Evolutionary conservation across 2,329 filamentous ascomycete species (phyloP).

Genomic region (Aspergillus sp.): DNA sequence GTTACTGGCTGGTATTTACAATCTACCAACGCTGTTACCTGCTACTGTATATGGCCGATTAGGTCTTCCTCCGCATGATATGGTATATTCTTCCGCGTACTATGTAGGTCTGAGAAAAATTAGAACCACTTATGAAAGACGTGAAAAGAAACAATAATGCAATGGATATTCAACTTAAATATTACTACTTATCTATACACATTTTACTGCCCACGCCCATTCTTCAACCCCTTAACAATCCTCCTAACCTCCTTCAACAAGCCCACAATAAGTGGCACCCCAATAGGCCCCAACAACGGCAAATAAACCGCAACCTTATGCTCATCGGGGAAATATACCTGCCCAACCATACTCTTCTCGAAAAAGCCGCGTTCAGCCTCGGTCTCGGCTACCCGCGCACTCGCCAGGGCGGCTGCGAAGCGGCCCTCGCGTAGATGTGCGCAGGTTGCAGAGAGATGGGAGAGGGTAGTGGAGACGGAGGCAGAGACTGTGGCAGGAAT

Average conservation of each 20-base stretch:
- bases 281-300: slow-evolving; percentile 80
- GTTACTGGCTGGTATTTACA: too few species aligned
- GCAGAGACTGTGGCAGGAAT: slow-evolving; percentile 82
- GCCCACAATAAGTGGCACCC: slow-evolving; percentile 79
- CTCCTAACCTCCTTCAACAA: slow-evolving; percentile 71
- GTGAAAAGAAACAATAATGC: too few species aligned
- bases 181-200: neutral
- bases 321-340: slow-evolving; percentile 97
- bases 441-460: slow-evolving; percentile 70
- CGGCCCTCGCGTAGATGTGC: slow-evolving; percentile 54
- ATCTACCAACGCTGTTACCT: too few species aligned
- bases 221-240: slow-evolving; percentile 25
- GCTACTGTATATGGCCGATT: too few species aligned
- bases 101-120: too few species aligned
- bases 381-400: slow-evolving; percentile 75
- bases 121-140: too few species aligned
- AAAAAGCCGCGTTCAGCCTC: slow-evolving; percentile 94
- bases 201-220: slow-evolving; percentile 8
- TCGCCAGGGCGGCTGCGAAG: slow-evolving; percentile 61
- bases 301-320: slow-evolving; percentile 96
- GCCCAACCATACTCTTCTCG: slow-evolving; percentile 97
- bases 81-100: too few species aligned
- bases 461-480: slow-evolving; percentile 71
- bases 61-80: too few species aligned
- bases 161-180: too few species aligned